A percentile compares a stretch with the other conserved stretches of the same genome.
phyloP scores from a whole-genome alignment of 176 grass and related monocot species.

The Rhynchospora pubera region DNA sequence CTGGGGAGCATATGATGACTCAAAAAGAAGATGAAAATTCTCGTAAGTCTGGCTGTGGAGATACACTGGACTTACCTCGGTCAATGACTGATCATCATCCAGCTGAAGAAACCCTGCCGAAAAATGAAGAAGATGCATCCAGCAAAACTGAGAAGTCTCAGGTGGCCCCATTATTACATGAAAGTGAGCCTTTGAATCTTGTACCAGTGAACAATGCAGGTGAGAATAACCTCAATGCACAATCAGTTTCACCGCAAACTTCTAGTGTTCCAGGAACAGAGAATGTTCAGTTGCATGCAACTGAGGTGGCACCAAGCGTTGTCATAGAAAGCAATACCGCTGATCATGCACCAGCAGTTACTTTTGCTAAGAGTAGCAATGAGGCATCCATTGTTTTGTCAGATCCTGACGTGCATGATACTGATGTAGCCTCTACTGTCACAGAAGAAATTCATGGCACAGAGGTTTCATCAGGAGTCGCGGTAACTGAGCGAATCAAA shows the following conservation, averaged over 20 bases:
- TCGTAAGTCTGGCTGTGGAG: neutral
- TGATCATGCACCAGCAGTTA: neutral
- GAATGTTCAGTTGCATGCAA: neutral
- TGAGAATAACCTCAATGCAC: neutral
- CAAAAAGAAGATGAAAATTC: neutral
- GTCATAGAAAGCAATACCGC: neutral
- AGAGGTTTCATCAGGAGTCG: neutral
- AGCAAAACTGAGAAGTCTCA: neutral
- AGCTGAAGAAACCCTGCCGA: neutral
- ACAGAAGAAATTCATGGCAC: neutral
- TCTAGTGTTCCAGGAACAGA: neutral
- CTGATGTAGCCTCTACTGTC: neutral
- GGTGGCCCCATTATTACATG: neutral
- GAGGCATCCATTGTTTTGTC: conserved; percentile 6
- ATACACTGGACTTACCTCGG: neutral
- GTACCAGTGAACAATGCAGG: neutral
- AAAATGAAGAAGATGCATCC: neutral
- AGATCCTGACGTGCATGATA: neutral
- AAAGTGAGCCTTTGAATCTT: neutral
- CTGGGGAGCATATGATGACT: neutral
- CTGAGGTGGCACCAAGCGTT: neutral
- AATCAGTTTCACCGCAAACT: neutral
- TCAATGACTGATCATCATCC: neutral
- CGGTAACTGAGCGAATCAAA: neutral
- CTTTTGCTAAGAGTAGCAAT: neutral